Percentiles rank a stretch among this genome's conserved stretches.
These are phyloP conservation scores for Aspergillus ellipticus DNA, from an alignment of 495 filamentous ascomycete species.

Conservation along the genomic window DNA sequence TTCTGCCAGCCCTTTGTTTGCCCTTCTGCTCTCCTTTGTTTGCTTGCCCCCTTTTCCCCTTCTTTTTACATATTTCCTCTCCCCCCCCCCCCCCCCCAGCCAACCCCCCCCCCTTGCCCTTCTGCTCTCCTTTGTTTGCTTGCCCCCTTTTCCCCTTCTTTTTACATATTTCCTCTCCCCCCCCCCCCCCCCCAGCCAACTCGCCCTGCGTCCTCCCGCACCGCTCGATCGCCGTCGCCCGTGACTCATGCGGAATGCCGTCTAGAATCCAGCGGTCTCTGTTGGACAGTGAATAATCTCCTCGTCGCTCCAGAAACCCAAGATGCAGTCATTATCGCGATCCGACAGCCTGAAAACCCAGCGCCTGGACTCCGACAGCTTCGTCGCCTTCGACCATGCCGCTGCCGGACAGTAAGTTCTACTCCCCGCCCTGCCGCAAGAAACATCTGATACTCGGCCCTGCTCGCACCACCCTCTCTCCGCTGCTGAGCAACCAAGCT, in stretches of 20 bases:
- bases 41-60: not conserved
- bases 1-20: not conserved
- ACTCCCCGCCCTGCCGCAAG: not conserved
- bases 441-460: not conserved
- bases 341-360: conserved; percentile 34
- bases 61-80: not conserved
- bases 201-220: not conserved
- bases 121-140: not conserved
- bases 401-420: conserved; percentile 90
- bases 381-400: conserved; percentile 69
- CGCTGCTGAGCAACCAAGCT: not conserved
- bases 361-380: conserved; percentile 50
- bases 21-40: not conserved
- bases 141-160: not conserved
- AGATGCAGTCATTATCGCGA: conserved; percentile 36
- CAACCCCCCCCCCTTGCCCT: not conserved
- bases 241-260: conserved; percentile 16
- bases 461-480: too few relatives aligned
- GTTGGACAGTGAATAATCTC: conserved; percentile 7
- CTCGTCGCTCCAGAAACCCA: conserved; percentile 6
- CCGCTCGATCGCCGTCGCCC: not conserved
- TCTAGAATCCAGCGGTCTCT: conserved; percentile 3
- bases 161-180: not conserved
- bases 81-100: too few relatives aligned
- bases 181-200: not conserved